Evolutionary conservation across 2,329 filamentous ascomycete species (phyloP).

Genomic region (Sclerotinia nivalis): DNA sequence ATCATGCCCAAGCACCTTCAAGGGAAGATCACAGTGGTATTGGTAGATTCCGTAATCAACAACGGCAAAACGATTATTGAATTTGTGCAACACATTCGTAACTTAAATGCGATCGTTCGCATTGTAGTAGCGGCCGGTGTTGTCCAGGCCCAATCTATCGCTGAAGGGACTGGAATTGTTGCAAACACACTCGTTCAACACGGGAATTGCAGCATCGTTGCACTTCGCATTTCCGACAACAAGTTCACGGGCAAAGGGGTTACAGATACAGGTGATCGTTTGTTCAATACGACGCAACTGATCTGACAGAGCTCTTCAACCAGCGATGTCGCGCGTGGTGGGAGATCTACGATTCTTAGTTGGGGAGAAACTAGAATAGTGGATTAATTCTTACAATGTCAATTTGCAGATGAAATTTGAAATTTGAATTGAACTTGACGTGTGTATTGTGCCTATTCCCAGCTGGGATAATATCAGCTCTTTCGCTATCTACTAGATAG

Average conservation of each 20-base stretch:
- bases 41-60: slow-evolving; percentile 65
- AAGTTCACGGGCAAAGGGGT: slow-evolving; percentile 53
- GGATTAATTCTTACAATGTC: background rate
- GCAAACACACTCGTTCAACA: slow-evolving; percentile 38
- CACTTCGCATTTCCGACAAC: slow-evolving; percentile 57
- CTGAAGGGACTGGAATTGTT: background rate
- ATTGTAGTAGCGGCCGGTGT: slow-evolving; percentile 59
- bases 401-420: background rate
- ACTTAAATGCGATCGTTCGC: slow-evolving; percentile 43
- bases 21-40: slow-evolving; percentile 46
- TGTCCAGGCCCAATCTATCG: slow-evolving; percentile 47
- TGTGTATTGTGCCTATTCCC: no score
- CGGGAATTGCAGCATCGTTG: slow-evolving; percentile 39
- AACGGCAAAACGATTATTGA: slow-evolving; percentile 52
- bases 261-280: slow-evolving; percentile 58
- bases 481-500: background rate
- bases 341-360: background rate
- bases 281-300: slow-evolving; percentile 57
- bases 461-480: background rate
- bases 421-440: no score
- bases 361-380: background rate
- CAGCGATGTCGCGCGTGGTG: background rate
- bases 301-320: background rate
- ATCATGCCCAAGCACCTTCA: slow-evolving; percentile 47
- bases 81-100: slow-evolving; percentile 52